A percentile compares a stretch with the other conserved stretches of the same genome.
Conservation (phyloP, 73 alveolate species). For the Tetrahymena elliotti region DNA sequence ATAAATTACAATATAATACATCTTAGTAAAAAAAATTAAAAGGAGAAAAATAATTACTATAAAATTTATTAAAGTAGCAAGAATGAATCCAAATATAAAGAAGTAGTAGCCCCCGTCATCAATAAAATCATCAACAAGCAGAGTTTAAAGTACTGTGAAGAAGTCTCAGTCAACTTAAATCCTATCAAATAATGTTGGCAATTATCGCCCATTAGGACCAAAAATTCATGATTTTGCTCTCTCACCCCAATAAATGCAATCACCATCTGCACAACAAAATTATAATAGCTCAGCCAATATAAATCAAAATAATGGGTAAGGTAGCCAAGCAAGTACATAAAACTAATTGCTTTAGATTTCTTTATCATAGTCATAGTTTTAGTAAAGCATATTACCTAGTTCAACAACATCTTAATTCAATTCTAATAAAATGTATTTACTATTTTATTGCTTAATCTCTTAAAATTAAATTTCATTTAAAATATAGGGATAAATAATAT, state of each 20-base stretch:
- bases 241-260: background rate
- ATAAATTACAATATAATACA: background rate
- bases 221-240: background rate
- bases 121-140: background rate
- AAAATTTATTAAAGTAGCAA: background rate
- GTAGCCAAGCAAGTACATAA: background rate
- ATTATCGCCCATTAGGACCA: background rate
- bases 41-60: background rate
- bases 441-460: background rate
- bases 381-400: background rate
- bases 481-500: background rate
- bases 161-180: background rate
- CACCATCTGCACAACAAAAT: background rate
- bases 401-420: background rate
- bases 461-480: no score
- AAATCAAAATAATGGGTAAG: background rate
- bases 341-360: background rate
- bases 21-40: background rate
- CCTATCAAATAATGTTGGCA: background rate
- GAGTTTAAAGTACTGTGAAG: background rate
- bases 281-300: background rate
- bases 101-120: background rate
- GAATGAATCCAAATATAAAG: background rate
- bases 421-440: background rate
- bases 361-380: background rate